phyloP scores from a whole-genome alignment of 345 rosid species.

The Eucalyptus tenuipes region DNA sequence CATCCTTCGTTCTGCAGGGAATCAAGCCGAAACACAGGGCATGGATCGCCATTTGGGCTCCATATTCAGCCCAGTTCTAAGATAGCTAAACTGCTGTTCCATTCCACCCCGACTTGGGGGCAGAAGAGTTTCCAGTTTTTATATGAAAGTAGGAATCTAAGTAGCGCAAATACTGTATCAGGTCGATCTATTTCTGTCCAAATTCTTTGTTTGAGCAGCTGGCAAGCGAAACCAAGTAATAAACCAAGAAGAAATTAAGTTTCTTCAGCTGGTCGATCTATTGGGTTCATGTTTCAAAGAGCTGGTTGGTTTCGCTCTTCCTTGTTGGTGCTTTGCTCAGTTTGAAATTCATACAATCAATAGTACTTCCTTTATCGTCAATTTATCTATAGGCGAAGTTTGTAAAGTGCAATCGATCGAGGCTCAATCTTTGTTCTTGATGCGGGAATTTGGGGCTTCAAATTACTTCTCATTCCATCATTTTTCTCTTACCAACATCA shows the following conservation, averaged over 20 bases:
- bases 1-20: neutral
- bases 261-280: neutral
- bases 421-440: neutral
- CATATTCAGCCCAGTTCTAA: neutral
- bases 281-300: neutral
- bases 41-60: neutral
- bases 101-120: neutral
- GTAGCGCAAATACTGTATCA: neutral
- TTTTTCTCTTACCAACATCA: neutral
- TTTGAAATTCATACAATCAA: neutral
- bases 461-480: neutral
- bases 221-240: neutral
- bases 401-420: neutral
- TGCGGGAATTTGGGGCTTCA: neutral
- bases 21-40: neutral
- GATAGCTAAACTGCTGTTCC: neutral
- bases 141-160: neutral
- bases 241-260: neutral
- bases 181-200: neutral
- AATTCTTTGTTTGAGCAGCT: neutral
- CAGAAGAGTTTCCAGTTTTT: neutral
- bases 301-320: neutral
- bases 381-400: neutral
- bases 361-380: neutral
- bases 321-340: neutral